Percentiles rank a stretch among this genome's conserved stretches.
phyloP scores from a whole-genome alignment of 371 early-diverging fungal genomes.

The Coemansia linderi region DNA sequence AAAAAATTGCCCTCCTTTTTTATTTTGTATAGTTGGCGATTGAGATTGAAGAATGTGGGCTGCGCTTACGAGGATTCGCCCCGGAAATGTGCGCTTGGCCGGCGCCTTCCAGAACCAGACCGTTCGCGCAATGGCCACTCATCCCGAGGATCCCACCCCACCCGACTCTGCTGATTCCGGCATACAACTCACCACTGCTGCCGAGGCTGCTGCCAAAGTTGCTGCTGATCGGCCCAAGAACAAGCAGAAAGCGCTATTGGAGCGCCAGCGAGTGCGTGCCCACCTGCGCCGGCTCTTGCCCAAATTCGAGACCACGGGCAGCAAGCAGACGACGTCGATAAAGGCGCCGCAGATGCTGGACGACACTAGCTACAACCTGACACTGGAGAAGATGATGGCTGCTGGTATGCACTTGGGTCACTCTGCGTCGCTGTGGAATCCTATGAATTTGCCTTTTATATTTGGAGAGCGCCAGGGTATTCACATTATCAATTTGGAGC shows the following conservation, averaged over 20 bases:
- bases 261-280: constrained; percentile 9
- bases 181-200: background rate
- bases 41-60: constrained; percentile 6
- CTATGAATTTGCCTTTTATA: constrained; percentile 80
- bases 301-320: constrained; percentile 10
- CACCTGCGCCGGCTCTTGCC: constrained; percentile 27
- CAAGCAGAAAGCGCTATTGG: background rate
- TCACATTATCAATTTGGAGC: constrained; percentile 93
- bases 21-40: background rate
- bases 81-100: background rate
- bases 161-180: background rate
- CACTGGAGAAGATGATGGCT: constrained; percentile 75
- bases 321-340: constrained; percentile 44
- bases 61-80: constrained; percentile 5
- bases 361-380: constrained; percentile 58
- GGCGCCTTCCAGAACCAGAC: background rate
- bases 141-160: constrained; percentile 2
- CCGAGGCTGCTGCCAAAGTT: constrained; percentile 4
- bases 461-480: constrained; percentile 91
- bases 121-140: background rate
- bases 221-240: background rate
- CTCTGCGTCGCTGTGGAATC: constrained; percentile 75
- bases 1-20: background rate
- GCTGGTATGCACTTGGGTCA: constrained; percentile 94
- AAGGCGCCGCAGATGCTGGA: constrained; percentile 16